Conservation (phyloP, 2,329 filamentous ascomycete species). For the Fusarium annulatum region DNA sequence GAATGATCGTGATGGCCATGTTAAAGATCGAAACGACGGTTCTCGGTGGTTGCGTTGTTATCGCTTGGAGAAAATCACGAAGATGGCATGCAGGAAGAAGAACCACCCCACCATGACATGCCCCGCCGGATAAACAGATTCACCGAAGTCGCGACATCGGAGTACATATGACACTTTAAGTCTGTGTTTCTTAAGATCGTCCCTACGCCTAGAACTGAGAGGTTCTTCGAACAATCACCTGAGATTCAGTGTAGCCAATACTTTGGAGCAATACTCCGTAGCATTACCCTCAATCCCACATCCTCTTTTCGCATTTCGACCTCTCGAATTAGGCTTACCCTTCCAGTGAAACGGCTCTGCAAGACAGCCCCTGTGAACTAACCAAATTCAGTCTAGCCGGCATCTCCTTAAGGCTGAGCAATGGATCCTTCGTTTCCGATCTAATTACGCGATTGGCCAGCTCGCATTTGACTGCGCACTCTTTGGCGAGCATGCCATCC, state of each 20-base stretch:
- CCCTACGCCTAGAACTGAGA: neutral
- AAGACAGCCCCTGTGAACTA: neutral
- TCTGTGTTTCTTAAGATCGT: no score
- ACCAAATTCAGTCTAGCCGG: fast-evolving
- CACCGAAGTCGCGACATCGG: neutral
- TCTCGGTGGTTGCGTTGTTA: neutral
- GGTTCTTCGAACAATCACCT: neutral
- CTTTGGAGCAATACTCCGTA: neutral
- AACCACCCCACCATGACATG: neutral
- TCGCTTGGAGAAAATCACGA: neutral
- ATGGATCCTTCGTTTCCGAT: neutral
- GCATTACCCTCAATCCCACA: neutral
- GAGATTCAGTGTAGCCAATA: fast-evolving
- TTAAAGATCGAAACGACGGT: neutral
- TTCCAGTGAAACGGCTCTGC: neutral
- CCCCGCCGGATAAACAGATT: neutral
- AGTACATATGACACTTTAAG: no score
- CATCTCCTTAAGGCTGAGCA: slow-evolving; percentile 19
- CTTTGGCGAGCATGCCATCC: slow-evolving; percentile 13
- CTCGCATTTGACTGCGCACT: slow-evolving; percentile 33
- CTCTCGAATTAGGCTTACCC: neutral
- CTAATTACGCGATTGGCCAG: slow-evolving; percentile 13
- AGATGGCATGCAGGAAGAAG: neutral
- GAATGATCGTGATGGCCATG: slow-evolving; percentile 43
- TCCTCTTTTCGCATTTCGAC: no score